Evolutionary conservation across 441 rosid genomes (phyloP).

Genomic region (Populus hybrid): DNA sequence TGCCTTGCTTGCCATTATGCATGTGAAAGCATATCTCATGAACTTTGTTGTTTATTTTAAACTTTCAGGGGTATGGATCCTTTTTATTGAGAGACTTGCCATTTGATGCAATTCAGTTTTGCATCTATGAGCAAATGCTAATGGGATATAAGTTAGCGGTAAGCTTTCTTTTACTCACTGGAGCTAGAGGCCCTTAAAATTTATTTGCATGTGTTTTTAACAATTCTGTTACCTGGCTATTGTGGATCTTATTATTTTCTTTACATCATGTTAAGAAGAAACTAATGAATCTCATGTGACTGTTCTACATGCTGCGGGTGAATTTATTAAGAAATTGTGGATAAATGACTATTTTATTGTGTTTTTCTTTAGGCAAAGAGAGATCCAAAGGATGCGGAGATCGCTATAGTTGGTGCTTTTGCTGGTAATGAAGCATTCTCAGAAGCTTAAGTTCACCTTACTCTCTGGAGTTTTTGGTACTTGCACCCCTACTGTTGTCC

Average conservation of each 20-base stretch:
- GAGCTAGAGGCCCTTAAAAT: background rate
- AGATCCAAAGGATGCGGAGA: slow-evolving; percentile 79
- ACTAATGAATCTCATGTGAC: background rate
- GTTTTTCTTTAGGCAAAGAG: slow-evolving; percentile 53
- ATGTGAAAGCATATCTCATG: background rate
- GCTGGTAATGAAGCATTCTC: slow-evolving; percentile 49
- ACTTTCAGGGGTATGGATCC: slow-evolving; percentile 23
- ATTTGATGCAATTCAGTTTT: slow-evolving; percentile 78
- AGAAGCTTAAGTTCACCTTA: background rate
- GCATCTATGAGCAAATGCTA: slow-evolving; percentile 87
- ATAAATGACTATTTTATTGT: slow-evolving; percentile 8
- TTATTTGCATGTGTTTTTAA: background rate
- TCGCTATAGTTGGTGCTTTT: slow-evolving; percentile 79
- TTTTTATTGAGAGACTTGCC: slow-evolving; percentile 21
- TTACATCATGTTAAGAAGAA: background rate
- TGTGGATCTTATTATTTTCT: background rate
- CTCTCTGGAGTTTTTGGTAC: background rate
- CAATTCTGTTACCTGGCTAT: background rate
- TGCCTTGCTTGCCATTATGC: slow-evolving; percentile 46
- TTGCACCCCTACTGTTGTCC: background rate
- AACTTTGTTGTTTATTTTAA: background rate
- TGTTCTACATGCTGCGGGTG: background rate
- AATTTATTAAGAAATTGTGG: background rate
- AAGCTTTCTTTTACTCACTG: slow-evolving; percentile 27
- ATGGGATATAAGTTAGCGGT: slow-evolving; percentile 73